Percentiles rank a stretch among this genome's conserved stretches.
These are phyloP conservation scores for Clausena lansium DNA, from an alignment of 345 rosid species.

Conservation along the genomic window DNA sequence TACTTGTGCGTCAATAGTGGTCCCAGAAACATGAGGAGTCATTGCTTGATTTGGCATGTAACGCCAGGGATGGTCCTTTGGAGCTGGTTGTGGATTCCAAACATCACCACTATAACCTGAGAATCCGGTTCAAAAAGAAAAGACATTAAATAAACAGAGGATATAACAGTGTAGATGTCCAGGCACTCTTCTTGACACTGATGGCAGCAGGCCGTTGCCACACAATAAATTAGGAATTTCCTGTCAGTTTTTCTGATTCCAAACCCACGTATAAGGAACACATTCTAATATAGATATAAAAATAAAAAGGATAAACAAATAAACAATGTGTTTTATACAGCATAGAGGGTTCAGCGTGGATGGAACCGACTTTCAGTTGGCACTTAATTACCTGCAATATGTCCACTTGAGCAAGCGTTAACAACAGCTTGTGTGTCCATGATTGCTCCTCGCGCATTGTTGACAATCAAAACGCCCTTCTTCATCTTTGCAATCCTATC, in stretches of 20 bases:
- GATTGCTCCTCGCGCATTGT: constrained; percentile 96
- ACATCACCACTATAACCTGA: constrained; percentile 95
- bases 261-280: background rate
- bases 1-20: constrained; percentile 96
- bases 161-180: background rate
- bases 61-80: constrained; percentile 98
- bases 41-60: constrained; percentile 98
- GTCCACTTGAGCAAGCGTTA: constrained; percentile 81
- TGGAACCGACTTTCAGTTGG: background rate
- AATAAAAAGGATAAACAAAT: too few species aligned
- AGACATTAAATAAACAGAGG: background rate
- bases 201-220: background rate
- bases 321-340: background rate
- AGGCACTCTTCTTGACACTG: background rate
- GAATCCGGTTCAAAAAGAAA: background rate
- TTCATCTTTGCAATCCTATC: constrained; percentile 79
- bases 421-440: constrained; percentile 90
- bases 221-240: background rate
- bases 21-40: constrained; percentile 98
- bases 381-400: constrained; percentile 56
- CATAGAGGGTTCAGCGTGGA: background rate
- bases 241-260: background rate
- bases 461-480: constrained; percentile 84
- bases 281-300: background rate
- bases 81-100: constrained; percentile 95